These are phyloP conservation scores for Pseudogymnoascus sp. DNA, from an alignment of 2,329 filamentous ascomycete genomes.

Conservation along the genomic window DNA sequence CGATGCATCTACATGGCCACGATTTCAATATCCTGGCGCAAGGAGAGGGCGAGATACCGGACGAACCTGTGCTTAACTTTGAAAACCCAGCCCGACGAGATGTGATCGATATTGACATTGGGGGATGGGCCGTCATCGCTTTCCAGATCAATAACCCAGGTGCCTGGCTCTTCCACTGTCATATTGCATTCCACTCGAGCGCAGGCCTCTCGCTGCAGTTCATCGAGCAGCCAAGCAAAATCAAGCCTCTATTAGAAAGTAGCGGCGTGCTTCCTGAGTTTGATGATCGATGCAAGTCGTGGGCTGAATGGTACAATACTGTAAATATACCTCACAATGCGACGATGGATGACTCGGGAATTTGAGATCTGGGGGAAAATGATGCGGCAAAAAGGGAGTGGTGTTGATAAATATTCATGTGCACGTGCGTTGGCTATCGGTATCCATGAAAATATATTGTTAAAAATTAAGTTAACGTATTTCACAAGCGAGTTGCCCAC, in stretches of 20 bases:
- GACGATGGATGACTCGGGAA: too few relatives aligned
- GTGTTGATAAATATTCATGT: too few relatives aligned
- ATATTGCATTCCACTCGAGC: conserved; percentile 45
- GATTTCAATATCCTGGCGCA: conserved; percentile 41
- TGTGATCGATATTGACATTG: conserved; percentile 38
- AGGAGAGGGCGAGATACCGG: conserved; percentile 37
- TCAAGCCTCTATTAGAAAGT: not conserved
- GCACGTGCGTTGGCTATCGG: too few relatives aligned
- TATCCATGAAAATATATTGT: too few relatives aligned
- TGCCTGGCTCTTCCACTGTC: conserved; percentile 30
- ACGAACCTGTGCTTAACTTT: conserved; percentile 23
- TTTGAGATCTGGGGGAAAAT: too few relatives aligned
- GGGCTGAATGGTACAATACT: too few relatives aligned
- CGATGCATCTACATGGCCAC: conserved; percentile 44
- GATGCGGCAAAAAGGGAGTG: too few relatives aligned
- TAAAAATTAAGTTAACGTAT: too few relatives aligned
- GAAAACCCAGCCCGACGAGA: conserved; percentile 47
- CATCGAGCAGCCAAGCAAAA: conserved; percentile 30
- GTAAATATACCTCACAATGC: too few relatives aligned
- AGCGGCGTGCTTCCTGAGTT: too few relatives aligned
- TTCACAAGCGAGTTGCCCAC: too few relatives aligned
- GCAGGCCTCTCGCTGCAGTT: conserved; percentile 47
- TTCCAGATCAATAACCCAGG: conserved; percentile 29
- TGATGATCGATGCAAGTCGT: too few relatives aligned
- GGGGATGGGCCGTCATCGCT: conserved; percentile 26